phyloP scores from a whole-genome alignment of 805 yeast species.

The Lipomyces chichibuensis region DNA sequence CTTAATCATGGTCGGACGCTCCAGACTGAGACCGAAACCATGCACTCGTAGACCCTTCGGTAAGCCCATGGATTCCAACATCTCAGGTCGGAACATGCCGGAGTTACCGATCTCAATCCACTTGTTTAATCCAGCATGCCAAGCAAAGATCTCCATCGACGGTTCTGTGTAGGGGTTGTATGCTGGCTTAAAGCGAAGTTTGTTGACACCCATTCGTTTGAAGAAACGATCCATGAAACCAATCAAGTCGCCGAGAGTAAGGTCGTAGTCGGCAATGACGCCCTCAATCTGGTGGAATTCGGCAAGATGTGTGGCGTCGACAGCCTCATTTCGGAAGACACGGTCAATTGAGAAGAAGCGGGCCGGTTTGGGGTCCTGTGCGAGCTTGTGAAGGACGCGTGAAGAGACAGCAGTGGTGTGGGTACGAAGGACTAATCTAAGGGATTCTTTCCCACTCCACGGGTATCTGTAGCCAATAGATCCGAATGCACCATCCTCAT shows the following conservation, averaged over 20 bases:
- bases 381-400: conserved; percentile 81
- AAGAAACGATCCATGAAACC: conserved; percentile 98
- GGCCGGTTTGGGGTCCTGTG: conserved; percentile 64
- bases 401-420: conserved; percentile 97
- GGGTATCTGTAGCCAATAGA: conserved; percentile 98
- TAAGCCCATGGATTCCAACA: conserved; percentile 97
- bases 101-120: conserved; percentile 99
- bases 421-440: conserved; percentile 90
- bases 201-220: conserved; percentile 94
- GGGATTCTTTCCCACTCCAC: conserved; percentile 90
- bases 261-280: conserved; percentile 93
- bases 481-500: conserved; percentile 86
- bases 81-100: conserved; percentile 99
- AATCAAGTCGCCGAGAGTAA: conserved; percentile 93
- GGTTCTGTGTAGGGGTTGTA: conserved; percentile 99
- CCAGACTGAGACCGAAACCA: conserved; percentile 97
- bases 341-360: conserved; percentile 95
- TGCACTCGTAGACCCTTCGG: conserved; percentile 91
- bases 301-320: conserved; percentile 98
- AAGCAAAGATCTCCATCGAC: conserved; percentile 94
- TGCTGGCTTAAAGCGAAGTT: conserved; percentile 96
- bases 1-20: conserved; percentile 99
- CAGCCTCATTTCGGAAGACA: conserved; percentile 99
- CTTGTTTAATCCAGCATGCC: conserved; percentile 89
- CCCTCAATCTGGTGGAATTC: conserved; percentile 99